Evolutionary conservation across 225 moss, liverwort and hornwort genomes (phyloP).

Genomic region (Bryoerythrophyllum caledonicum): DNA sequence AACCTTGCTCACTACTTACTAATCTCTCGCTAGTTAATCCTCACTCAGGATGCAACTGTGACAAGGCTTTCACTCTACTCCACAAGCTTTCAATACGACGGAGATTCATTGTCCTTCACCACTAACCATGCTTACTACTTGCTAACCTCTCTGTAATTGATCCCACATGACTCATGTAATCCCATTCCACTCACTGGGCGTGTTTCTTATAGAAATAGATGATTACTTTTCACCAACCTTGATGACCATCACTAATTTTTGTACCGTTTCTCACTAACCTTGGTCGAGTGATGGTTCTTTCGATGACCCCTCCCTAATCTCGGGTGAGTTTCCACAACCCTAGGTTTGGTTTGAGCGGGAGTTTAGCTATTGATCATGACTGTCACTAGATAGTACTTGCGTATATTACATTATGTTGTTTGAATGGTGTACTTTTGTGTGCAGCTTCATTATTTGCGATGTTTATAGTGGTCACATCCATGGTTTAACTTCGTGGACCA

Average conservation of each 20-base stretch:
- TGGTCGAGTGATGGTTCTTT: neutral
- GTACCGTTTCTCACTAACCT: too few relatives aligned
- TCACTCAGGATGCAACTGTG: too few relatives aligned
- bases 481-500: neutral
- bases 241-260: too few relatives aligned
- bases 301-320: too few relatives aligned
- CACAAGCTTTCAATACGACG: conserved; percentile 24
- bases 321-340: too few relatives aligned
- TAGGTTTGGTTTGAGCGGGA: neutral
- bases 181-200: too few relatives aligned
- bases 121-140: too few relatives aligned
- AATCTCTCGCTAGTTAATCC: neutral
- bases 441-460: neutral
- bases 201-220: too few relatives aligned
- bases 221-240: too few relatives aligned
- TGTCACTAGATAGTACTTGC: neutral
- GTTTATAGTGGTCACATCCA: neutral
- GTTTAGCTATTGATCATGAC: neutral
- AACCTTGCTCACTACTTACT: neutral
- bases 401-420: neutral
- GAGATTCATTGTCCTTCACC: conserved; percentile 23
- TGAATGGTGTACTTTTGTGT: neutral
- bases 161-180: too few relatives aligned
- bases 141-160: too few relatives aligned
- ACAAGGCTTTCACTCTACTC: neutral